Base-by-base conservation (phyloP, 306 rosid species). In the Rosa lucieae region DNA sequence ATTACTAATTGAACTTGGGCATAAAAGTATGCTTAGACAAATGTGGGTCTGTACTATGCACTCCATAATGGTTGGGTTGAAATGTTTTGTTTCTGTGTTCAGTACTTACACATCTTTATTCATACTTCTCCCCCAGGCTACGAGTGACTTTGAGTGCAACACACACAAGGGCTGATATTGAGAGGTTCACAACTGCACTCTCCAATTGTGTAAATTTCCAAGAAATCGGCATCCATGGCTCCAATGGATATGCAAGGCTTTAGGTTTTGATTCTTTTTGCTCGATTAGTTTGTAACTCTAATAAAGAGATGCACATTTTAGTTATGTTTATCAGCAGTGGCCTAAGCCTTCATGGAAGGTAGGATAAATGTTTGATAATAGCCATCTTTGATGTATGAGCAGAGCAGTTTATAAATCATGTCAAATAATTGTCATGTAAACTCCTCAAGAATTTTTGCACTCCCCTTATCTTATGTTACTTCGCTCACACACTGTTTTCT, bases 131-230 rank as follows among this genome's bases (percentile, higher is more conserved):
- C 20, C 5, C 11, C 69, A 94, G 99, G 90, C 87, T 94, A 11
- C 87, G 97, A 55, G 95, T 94, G 73, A 90, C 99, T 21, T 81
- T 94, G 74, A 76, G 90, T 6, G 91, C 99, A 43, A 89, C 89
- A 9, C 99, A 94, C 84, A 92, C 97, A 3, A 85, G 84, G 80
- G 84, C 86, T 59, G 97, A 94, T 79, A 37, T 94, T 87, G 89
- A 85, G 90, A 92, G 84, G 73, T 88, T 94, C 29, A 78, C 90
- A 4, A 79, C 84, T 21, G 97, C 93, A 7, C 94, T 94, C 72
- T 89, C 94, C 18, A 68, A 46, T 35, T 92, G 96, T 86, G 83
- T 94, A 73, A 77, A 84, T 82, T 87, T 61, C 67, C 59, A 53
- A 53, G 59, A 53, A 53, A 53, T 53, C 3, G 23, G 21, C 59